Evolutionary conservation across 371 early-diverging fungal genomes (phyloP).

Genomic region (Rhizopus sp.): DNA sequence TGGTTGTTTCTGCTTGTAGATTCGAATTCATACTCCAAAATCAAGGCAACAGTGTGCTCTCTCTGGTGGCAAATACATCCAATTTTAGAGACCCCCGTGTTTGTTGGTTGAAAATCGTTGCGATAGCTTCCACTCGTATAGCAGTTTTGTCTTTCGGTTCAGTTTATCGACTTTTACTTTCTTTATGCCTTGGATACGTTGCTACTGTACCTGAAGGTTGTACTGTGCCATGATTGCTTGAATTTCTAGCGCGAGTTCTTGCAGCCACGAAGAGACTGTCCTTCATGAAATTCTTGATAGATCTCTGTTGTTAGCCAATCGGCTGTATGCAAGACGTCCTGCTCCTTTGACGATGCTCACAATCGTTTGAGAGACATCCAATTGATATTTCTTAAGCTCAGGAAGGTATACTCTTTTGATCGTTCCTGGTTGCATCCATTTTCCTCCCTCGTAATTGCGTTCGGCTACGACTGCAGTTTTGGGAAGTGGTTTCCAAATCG

Average conservation of each 20-base stretch:
- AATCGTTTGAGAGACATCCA: slow-evolving; percentile 2
- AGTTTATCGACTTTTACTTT: slow-evolving; percentile 13
- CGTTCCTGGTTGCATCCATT: slow-evolving; percentile 5
- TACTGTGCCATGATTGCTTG: not conserved
- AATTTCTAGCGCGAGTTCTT: too few species aligned
- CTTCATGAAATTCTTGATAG: not conserved
- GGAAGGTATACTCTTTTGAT: slow-evolving; percentile 2
- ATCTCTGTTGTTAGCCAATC: not conserved
- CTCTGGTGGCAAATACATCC: slow-evolving; percentile 11
- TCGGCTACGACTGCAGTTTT: not conserved
- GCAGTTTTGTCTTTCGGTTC: slow-evolving; percentile 2
- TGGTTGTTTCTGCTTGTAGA: not conserved
- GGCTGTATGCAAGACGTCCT: not conserved
- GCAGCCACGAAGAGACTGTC: too few species aligned
- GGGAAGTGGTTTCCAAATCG: not conserved
- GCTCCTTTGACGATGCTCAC: not conserved
- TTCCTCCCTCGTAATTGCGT: not conserved
- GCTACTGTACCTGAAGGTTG: slow-evolving; percentile 8
- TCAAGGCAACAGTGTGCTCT: slow-evolving; percentile 5
- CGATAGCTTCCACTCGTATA: slow-evolving; percentile 16
- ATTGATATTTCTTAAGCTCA: slow-evolving; percentile 7
- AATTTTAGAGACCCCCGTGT: slow-evolving; percentile 15
- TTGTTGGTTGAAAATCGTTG: slow-evolving; percentile 2
- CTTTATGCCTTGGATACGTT: slow-evolving; percentile 12
- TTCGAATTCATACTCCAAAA: slow-evolving; percentile 9